These are phyloP conservation scores for Colletotrichum scovillei DNA, from an alignment of 2,329 filamentous ascomycete genomes.

Conservation along the genomic window DNA sequence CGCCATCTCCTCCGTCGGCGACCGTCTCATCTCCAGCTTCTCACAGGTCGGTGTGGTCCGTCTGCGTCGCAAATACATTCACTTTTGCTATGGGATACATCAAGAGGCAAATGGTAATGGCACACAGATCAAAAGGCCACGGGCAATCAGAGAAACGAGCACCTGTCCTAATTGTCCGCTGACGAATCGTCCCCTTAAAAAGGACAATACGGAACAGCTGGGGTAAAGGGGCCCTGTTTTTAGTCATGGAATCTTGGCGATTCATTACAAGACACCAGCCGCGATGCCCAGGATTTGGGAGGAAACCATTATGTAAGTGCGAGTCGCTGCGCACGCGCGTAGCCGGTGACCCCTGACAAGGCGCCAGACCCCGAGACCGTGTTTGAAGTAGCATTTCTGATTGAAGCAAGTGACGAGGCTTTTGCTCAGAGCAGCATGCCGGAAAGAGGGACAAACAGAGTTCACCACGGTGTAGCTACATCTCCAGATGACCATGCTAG, in stretches of 20 bases:
- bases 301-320: conserved; percentile 29
- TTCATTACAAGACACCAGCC: conserved; percentile 17
- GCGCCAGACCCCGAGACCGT: neutral
- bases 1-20: conserved; percentile 13
- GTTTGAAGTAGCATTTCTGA: too few relatives aligned
- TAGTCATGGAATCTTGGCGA: conserved; percentile 33
- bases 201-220: neutral
- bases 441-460: too few relatives aligned
- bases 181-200: neutral
- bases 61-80: conserved; percentile 34
- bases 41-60: conserved; percentile 1
- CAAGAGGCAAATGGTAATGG: neutral
- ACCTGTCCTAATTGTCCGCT: neutral
- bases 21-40: conserved; percentile 24
- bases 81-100: conserved; percentile 1
- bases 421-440: too few relatives aligned
- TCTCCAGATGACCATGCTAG: too few relatives aligned
- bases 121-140: neutral
- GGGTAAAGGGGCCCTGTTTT: conserved; percentile 1
- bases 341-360: conserved; percentile 18
- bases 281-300: conserved; percentile 25
- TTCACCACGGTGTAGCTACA: too few relatives aligned
- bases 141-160: neutral
- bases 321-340: conserved; percentile 16
- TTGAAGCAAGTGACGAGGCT: too few relatives aligned